These are phyloP conservation scores for Creolimax fragrantissima DNA, from an alignment of 78 protist genomes.

Conservation along the genomic window DNA sequence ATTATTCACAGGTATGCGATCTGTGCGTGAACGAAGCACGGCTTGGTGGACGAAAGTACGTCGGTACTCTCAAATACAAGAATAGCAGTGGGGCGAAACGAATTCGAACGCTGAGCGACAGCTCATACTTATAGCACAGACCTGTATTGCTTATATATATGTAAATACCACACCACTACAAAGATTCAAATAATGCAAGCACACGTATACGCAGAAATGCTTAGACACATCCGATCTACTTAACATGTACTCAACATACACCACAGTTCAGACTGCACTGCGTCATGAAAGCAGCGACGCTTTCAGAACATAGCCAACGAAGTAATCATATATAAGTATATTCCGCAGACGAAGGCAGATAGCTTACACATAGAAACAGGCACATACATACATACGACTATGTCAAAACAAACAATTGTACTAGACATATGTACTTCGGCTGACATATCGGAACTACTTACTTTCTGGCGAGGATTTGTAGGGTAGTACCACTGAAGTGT, in stretches of 20 bases:
- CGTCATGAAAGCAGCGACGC: too few relatives aligned
- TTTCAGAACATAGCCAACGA: not conserved
- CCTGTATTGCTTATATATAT: not conserved
- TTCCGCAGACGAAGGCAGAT: not conserved
- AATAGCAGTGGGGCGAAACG: not conserved
- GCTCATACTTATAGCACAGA: not conserved
- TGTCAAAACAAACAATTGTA: not conserved
- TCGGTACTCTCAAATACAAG: not conserved
- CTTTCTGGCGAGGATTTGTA: too few relatives aligned
- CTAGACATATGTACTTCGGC: not conserved
- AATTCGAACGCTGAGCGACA: not conserved
- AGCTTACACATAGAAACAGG: not conserved
- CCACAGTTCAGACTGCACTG: too few relatives aligned
- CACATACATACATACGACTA: not conserved
- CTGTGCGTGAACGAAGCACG: not conserved
- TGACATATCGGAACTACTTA: too few relatives aligned
- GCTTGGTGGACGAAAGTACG: not conserved
- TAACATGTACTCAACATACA: too few relatives aligned
- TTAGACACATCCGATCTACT: not conserved
- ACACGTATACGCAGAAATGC: not conserved
- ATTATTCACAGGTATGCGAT: not conserved
- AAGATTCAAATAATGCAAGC: not conserved
- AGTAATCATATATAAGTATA: not conserved
- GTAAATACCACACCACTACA: not conserved
- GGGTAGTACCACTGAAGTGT: not conserved